These are phyloP conservation scores for Claviceps sp. DNA, from an alignment of 2,329 filamentous ascomycete genomes.

Conservation along the genomic window DNA sequence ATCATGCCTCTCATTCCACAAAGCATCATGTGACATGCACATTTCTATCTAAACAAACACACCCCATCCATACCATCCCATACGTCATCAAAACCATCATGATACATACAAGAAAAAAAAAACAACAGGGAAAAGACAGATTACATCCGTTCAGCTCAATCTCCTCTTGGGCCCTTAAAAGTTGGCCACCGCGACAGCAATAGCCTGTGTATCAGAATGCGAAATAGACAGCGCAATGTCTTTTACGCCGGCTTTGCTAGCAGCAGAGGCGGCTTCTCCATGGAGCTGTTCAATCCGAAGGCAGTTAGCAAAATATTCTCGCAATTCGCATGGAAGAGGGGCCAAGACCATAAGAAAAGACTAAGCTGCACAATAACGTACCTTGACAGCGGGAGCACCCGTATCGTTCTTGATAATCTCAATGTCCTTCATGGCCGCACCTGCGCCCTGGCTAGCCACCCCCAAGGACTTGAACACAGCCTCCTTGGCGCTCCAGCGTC, in stretches of 20 bases:
- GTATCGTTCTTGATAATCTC: constrained; percentile 73
- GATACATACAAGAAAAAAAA: not conserved
- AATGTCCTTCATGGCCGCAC: constrained; percentile 85
- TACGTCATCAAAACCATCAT: not conserved
- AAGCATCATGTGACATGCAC: no score
- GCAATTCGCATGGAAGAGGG: not conserved
- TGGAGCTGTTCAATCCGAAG: constrained; percentile 48
- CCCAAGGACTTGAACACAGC: constrained; percentile 96
- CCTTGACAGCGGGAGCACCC: constrained; percentile 72
- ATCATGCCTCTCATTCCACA: no score
- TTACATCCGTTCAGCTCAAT: not conserved
- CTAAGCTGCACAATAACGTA: constrained; percentile 35
- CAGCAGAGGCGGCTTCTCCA: constrained; percentile 69
- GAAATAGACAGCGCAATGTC: constrained; percentile 87
- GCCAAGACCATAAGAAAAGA: not conserved
- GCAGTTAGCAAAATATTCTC: constrained; percentile 22
- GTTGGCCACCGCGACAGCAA: constrained; percentile 80
- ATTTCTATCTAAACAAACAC: no score
- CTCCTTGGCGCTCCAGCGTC: constrained; percentile 95
- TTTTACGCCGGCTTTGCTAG: constrained; percentile 78
- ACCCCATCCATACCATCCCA: no score
- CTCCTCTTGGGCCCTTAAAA: constrained; percentile 36
- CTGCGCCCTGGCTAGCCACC: constrained; percentile 73
- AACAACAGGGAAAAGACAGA: not conserved
- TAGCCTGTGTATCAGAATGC: constrained; percentile 86